phyloP scores from a whole-genome alignment of 139 green algal genomes.

The Coelastrella sp. region DNA sequence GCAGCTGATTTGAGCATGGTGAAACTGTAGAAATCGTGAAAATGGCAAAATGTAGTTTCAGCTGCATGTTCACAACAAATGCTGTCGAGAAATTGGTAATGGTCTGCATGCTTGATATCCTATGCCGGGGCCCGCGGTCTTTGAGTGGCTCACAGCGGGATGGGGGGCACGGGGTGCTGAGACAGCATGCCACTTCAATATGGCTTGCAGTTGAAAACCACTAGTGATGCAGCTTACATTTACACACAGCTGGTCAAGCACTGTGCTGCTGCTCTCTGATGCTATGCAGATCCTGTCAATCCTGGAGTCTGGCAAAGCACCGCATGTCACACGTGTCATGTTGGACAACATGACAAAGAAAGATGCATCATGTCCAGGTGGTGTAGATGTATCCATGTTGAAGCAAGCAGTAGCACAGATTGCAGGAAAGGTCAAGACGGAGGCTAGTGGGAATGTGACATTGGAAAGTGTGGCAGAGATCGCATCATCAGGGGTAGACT shows the following conservation, averaged over 20 bases:
- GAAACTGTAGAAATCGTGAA: too few relatives aligned
- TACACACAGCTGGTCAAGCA: background rate
- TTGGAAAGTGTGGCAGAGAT: conserved; percentile 88
- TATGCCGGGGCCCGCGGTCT: too few relatives aligned
- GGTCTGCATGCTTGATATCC: too few relatives aligned
- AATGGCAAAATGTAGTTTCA: too few relatives aligned
- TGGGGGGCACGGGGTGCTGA: too few relatives aligned
- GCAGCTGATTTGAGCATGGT: too few relatives aligned
- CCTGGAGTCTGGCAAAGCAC: background rate
- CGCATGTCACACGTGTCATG: conserved; percentile 89
- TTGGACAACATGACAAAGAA: conserved; percentile 97
- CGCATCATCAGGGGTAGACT: conserved; percentile 92
- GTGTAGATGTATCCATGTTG: conserved; percentile 66
- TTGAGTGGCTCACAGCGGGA: too few relatives aligned
- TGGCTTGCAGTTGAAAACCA: too few relatives aligned
- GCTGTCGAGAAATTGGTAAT: too few relatives aligned
- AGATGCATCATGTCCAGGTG: conserved; percentile 45
- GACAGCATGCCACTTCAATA: too few relatives aligned
- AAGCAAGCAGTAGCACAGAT: conserved; percentile 51
- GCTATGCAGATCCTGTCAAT: conserved; percentile 24
- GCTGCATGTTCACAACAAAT: too few relatives aligned
- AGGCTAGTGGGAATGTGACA: conserved; percentile 97
- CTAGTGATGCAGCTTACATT: background rate
- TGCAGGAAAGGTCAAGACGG: conserved; percentile 82
- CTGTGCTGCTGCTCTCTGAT: background rate